Evolutionary conservation across 192 early-diverging fungal species (phyloP).

Genomic region (Dispira simplex): DNA sequence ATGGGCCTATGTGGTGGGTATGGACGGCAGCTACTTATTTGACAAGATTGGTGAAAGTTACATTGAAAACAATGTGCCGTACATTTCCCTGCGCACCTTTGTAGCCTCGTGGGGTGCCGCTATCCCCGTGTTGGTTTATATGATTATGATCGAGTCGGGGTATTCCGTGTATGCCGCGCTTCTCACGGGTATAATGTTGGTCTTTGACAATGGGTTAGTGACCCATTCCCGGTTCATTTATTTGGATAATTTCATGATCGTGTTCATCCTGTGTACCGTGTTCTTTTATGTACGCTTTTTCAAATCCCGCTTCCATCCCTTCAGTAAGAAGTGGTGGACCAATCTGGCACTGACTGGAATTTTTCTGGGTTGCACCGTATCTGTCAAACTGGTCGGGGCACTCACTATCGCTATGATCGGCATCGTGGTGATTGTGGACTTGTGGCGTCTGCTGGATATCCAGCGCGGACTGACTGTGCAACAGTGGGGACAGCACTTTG

Average conservation of each 20-base stretch:
- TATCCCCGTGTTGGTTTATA: slow-evolving; percentile 58
- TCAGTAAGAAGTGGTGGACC: slow-evolving; percentile 66
- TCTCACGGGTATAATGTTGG: slow-evolving; percentile 59
- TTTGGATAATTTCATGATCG: slow-evolving; percentile 83
- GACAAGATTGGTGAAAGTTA: slow-evolving; percentile 91
- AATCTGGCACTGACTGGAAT: slow-evolving; percentile 74
- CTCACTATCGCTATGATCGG: slow-evolving; percentile 77
- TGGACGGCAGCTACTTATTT: slow-evolving; percentile 90
- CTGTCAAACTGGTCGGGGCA: slow-evolving; percentile 93
- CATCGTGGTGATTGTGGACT: slow-evolving; percentile 63
- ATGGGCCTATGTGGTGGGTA: slow-evolving; percentile 73
- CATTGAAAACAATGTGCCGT: slow-evolving; percentile 74
- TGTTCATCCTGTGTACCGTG: slow-evolving; percentile 73
- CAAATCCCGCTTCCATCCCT: slow-evolving; percentile 56
- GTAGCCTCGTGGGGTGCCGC: slow-evolving; percentile 67
- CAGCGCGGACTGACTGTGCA: slow-evolving; percentile 53
- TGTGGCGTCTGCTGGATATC: slow-evolving; percentile 86
- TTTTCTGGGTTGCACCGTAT: slow-evolving; percentile 44
- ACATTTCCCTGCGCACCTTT: slow-evolving; percentile 63
- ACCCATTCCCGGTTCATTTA: slow-evolving; percentile 86
- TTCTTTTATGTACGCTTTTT: slow-evolving; percentile 84
- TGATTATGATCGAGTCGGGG: slow-evolving; percentile 78
- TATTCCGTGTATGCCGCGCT: slow-evolving; percentile 55
- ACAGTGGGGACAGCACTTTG: slow-evolving; percentile 67
- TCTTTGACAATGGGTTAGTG: slow-evolving; percentile 87